Evolutionary conservation across 805 yeast genomes (phyloP), one percentile per base, ranked within the genome.

Genomic region (Debaryomyces maramus): DNA sequence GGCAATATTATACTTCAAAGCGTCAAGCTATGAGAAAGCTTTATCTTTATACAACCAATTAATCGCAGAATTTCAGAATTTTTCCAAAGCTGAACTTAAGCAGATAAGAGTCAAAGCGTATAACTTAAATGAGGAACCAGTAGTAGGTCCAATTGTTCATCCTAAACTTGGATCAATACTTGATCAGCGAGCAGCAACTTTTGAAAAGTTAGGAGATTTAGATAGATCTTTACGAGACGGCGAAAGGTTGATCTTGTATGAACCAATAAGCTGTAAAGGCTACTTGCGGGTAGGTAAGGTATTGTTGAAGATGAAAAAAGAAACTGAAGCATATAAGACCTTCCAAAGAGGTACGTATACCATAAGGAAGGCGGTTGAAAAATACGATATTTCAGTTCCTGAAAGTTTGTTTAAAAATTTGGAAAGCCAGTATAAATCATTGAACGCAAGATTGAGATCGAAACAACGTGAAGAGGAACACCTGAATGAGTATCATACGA

Each of bases 121-220:
- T 37, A 43, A 43, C 3, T 48, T 66, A 5, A 38, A 45, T 7
- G 54, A 45, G 19, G 36, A 27, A 6, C 73, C 73, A 3, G 31
- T 59, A 2, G 39, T 55, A 11, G 69, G 70, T 6, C 52, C 56
- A 5, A 24, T 49, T 5, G 50, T 57, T 6, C 75, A 70, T 43
- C 75, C 75, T 1, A 60, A 60, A 44, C 40, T 70, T 5, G 54
- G 63, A 1, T 48, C 62, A 1, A 41, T 67, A 5, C 49, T 67
- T 8, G 82, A 77, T 45, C 72, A 67, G 40, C 50, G 80, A 14
- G 77, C 80, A 1, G 81, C 81, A 2, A 65, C 77, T 2, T 64
- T 55, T 50, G 75, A 73, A 42, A 75, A 73, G 43, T 44, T 75
- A 37, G 52, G 55, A 4, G 51, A 58, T 11, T 35, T 55, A 3